Percentiles rank a stretch among this genome's conserved stretches.
These are phyloP conservation scores for Astragalus glycyphyllos DNA, from an alignment of 306 rosid species.

Conservation along the genomic window DNA sequence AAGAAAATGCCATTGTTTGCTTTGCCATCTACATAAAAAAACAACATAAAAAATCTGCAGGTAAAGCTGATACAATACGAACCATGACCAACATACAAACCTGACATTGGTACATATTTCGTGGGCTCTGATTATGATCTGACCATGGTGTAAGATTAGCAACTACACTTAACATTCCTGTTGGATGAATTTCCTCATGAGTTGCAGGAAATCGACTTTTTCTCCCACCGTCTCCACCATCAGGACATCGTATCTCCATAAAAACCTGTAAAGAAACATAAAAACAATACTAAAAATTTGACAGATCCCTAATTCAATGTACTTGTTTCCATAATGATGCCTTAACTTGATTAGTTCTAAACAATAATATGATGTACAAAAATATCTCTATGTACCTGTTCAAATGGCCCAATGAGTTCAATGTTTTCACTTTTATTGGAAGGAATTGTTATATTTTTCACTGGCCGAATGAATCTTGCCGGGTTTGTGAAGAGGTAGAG, in stretches of 20 bases:
- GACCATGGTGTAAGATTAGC: constrained; percentile 99
- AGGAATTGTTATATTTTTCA: constrained; percentile 72
- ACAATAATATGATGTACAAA: constrained; percentile 8
- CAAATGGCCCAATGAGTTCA: constrained; percentile 96
- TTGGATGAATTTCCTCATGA: constrained; percentile 98
- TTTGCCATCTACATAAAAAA: constrained; percentile 82
- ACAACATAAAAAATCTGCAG: constrained; percentile 31
- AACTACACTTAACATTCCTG: constrained; percentile 94
- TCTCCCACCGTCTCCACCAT: constrained; percentile 95
- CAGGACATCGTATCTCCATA: constrained; percentile 96
- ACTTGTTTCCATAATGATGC: background rate
- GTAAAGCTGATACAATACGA: constrained; percentile 2
- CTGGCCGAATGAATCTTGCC: constrained; percentile 89
- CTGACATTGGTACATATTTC: constrained; percentile 99
- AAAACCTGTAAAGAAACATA: constrained; percentile 62
- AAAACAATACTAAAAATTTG: background rate
- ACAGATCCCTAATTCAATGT: constrained; percentile 21
- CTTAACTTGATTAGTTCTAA: constrained; percentile 17
- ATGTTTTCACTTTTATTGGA: constrained; percentile 58
- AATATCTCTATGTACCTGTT: constrained; percentile 65
- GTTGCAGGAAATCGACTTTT: constrained; percentile 81
- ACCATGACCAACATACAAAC: constrained; percentile 54
- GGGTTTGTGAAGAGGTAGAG: constrained; percentile 79
- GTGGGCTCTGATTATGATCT: constrained; percentile 98
- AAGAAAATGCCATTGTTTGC: constrained; percentile 96